Evolutionary conservation across 768 basidiomycete genomes (phyloP), one percentile per base, ranked within the genome.

Genomic region (Hirschioporus abietinus): DNA sequence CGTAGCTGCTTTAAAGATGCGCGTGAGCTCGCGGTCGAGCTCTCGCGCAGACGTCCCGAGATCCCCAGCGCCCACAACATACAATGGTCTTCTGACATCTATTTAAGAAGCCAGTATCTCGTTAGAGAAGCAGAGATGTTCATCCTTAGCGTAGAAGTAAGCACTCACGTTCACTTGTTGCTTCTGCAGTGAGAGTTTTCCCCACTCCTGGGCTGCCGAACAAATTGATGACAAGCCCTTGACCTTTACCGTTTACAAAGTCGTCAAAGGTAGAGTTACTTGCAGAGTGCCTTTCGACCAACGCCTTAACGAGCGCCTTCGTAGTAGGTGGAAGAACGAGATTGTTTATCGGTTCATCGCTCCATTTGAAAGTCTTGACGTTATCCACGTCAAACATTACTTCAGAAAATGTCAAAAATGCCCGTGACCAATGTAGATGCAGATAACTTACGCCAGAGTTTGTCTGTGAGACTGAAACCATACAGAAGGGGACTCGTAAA

Each of bases 171-270:
- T 52, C 42, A 20, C 42, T 52, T 10, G 42, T 52, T 20, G 77
- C 74, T 66, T 78, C 77, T 6, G 75, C 77, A 18, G 76, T 76
- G 26, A 78, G 71, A 0, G 77, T 68, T 35, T 68, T 68, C 7
- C 67, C 67, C 36, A 36, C 25, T 10, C 66, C 66, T 3, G 66
- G 66, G 10, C 18, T 26, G 5, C 66, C 66, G 52, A 68, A 8
- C 1, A 85, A 75, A 65, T 84, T 84, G 62, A 87, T 77, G n/a
- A 89, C 84, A 52, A 86, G 76, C 15, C 84, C 84, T n/a, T 84
- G 84, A 0, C 87, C 88, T 71, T 89, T 88, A 35, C 86, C 87
- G 70, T 82, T 84, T 73, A 88, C 84, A 67, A 88, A 86, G 67
- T 88, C 87, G 64, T 86, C 84, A 69, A 86, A 83, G 17, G 81